These are phyloP conservation scores for Cucurbita pepo DNA, from an alignment of 306 rosid genomes.

Conservation along the genomic window DNA sequence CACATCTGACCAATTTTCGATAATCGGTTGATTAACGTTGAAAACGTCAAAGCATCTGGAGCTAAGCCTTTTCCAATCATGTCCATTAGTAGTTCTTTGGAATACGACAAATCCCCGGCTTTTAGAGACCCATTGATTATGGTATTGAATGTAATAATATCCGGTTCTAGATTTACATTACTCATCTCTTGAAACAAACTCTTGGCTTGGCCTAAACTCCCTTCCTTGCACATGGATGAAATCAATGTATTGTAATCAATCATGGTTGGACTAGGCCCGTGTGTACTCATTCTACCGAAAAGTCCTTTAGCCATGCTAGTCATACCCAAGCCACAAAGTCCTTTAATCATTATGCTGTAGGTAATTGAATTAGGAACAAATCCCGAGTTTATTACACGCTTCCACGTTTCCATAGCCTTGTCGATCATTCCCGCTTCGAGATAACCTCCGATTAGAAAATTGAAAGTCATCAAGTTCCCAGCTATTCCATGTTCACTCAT, in stretches of 20 bases:
- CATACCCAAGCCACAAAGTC: constrained; percentile 66
- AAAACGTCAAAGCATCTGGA: constrained; percentile 47
- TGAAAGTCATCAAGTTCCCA: constrained; percentile 37
- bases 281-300: constrained; percentile 32
- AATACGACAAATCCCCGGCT: constrained; percentile 47
- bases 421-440: constrained; percentile 25
- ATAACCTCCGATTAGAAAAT: constrained; percentile 45
- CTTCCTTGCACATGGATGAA: constrained; percentile 52
- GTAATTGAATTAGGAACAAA: constrained; percentile 37
- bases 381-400: constrained; percentile 33
- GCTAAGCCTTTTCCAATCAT: constrained; percentile 39
- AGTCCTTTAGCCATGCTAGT: constrained; percentile 61
- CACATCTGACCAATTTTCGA: constrained; percentile 48
- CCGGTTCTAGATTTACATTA: constrained; percentile 25
- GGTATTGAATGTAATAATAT: constrained; percentile 46
- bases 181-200: constrained; percentile 47
- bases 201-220: constrained; percentile 64
- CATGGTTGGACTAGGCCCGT: constrained; percentile 39
- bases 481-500: constrained; percentile 43
- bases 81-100: constrained; percentile 34
- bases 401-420: constrained; percentile 43
- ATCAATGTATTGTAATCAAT: constrained; percentile 44
- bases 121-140: constrained; percentile 48
- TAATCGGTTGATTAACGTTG: constrained; percentile 38
- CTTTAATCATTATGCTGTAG: constrained; percentile 46